phyloP scores from a whole-genome alignment of 129 eudicot genomes.

The sunflower (Helianthus annuus) region DNA sequence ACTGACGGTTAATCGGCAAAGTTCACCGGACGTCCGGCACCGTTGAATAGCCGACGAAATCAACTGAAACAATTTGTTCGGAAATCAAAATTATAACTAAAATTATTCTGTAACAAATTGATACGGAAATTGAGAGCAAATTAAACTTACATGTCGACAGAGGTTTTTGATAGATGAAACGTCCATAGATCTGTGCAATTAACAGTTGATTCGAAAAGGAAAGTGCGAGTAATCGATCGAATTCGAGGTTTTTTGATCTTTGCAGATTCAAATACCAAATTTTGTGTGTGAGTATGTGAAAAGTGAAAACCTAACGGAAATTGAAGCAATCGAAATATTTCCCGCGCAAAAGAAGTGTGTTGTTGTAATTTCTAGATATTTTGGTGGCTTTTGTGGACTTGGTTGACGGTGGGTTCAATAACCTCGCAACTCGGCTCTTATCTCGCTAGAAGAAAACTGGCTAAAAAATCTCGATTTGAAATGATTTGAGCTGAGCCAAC shows the following conservation, averaged over 20 bases:
- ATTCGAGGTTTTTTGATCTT: conserved; percentile 2
- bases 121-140: background rate
- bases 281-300: background rate
- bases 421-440: too few relatives aligned
- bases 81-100: background rate
- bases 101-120: background rate
- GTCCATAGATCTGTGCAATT: conserved; percentile 32
- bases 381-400: background rate
- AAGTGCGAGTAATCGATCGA: conserved; percentile 11
- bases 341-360: conserved; percentile 27
- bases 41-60: conserved; percentile 68
- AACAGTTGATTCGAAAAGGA: conserved; percentile 11
- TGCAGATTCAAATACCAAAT: conserved; percentile 1
- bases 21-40: conserved; percentile 69
- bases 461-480: too few relatives aligned
- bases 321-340: background rate
- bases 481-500: too few relatives aligned
- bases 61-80: conserved; percentile 42
- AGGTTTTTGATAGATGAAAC: conserved; percentile 46
- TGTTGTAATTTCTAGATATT: conserved; percentile 8
- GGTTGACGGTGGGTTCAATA: background rate
- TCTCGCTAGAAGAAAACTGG: too few relatives aligned
- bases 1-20: conserved; percentile 70
- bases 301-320: conserved; percentile 13
- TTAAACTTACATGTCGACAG: conserved; percentile 42